Evolutionary conservation across 2,329 filamentous ascomycete genomes (phyloP), one percentile per base, ranked within the genome.

Genomic region (Lecanoromycetidae sp.): DNA sequence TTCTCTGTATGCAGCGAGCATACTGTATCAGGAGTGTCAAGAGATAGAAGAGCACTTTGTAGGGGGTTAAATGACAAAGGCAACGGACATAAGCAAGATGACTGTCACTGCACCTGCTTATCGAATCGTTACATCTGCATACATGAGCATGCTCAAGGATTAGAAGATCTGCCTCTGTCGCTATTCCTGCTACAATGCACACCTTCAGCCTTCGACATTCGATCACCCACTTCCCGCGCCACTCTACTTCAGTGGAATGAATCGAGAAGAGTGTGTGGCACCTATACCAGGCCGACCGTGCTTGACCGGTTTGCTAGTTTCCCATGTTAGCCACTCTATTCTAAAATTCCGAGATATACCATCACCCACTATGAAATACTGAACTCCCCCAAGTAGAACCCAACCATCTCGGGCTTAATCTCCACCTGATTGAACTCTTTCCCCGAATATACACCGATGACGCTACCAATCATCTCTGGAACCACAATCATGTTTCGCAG

Each of bases 341-440:
- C 20, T 39, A 25, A 15, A 17, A 39, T 23, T 26, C 36, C 22
- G 25, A n/a, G 46, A 58, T 86, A 85, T 34, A 22, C 23, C 35
- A 25, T 44, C 58, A 87, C 86, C 63, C 84, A 94, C 87, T 98
- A 98, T 77, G 90, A 91, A 77, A 98, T 98, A 61, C 88, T 95
- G 81, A 98, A 98, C 76, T 98, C 91, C 66, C 79, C 91, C 60
- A 98, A 79, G 80, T 95, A 95, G 79, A 96, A 90, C 71, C 91
- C 91, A 72, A 98, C 91, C 91, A 98, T 98, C 80, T 98, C 91
- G 63, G 91, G 91, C 83, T 95, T 95, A 77, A 98, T 91, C 75
- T 98, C 91, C 64, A 98, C 88, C 80, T 95, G 90, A 84, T 98
- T 98, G 85, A 98, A 98, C 75, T 96, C 88, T 84, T 98, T 98